Evolutionary conservation across 768 basidiomycete genomes (phyloP).

Genomic region (Tricholoma matsutake): DNA sequence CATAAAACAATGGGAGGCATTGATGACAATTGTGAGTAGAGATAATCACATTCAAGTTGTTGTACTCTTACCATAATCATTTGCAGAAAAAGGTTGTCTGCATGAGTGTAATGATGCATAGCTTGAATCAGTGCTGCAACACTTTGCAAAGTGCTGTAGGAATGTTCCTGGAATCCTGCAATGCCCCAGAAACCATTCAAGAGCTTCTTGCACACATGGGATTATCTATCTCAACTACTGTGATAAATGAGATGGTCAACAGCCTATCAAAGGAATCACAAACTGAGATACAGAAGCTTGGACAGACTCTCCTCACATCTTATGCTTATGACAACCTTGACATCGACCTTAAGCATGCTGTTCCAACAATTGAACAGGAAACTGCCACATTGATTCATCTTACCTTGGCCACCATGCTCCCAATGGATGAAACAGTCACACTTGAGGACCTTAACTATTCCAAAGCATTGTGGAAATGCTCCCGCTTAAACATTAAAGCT

Average conservation of each 20-base stretch:
- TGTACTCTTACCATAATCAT: background rate
- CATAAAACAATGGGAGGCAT: no score
- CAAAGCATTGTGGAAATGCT: constrained; percentile 25
- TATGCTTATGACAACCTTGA: constrained; percentile 43
- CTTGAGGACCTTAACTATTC: constrained; percentile 25
- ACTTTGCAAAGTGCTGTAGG: background rate
- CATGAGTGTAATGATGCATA: background rate
- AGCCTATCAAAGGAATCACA: constrained; percentile 17
- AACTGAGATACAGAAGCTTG: constrained; percentile 14
- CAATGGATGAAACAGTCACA: constrained; percentile 16
- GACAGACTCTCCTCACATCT: constrained; percentile 17
- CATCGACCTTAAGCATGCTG: constrained; percentile 27
- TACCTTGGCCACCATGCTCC: constrained; percentile 26
- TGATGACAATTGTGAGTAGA: no score
- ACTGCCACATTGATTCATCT: constrained; percentile 21
- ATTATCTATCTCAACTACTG: background rate
- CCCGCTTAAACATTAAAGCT: constrained; percentile 15
- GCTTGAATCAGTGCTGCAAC: background rate
- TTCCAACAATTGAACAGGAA: constrained; percentile 27
- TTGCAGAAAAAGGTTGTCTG: background rate
- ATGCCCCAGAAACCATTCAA: background rate
- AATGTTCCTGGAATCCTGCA: background rate
- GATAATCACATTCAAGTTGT: background rate
- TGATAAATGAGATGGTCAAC: background rate
- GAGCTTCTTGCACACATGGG: background rate